Conservation (phyloP, 306 rosid genomes). For the Vigna hirtella region DNA sequence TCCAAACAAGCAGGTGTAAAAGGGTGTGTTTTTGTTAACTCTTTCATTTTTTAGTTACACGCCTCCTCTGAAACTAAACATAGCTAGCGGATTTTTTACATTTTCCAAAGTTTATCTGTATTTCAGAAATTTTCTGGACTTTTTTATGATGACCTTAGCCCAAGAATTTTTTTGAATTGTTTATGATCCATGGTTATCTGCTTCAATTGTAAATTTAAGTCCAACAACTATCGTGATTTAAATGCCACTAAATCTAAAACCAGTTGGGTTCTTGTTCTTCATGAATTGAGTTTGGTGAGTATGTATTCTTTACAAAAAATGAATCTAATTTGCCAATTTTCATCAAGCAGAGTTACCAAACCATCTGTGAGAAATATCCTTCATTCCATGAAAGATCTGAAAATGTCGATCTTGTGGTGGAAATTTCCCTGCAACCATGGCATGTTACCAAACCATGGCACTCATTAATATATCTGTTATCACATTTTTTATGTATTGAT, state of each 20-base stretch:
- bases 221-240: background rate
- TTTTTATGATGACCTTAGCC: constrained; percentile 1
- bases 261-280: background rate
- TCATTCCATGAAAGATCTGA: constrained; percentile 96
- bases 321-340: constrained; percentile 41
- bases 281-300: constrained; percentile 14
- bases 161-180: constrained; percentile 23
- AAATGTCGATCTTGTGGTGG: constrained; percentile 92
- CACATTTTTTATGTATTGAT: background rate
- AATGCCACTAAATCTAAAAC: background rate
- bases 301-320: constrained; percentile 11
- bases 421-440: constrained; percentile 96
- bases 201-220: constrained; percentile 8
- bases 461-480: background rate
- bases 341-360: constrained; percentile 81
- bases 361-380: constrained; percentile 86
- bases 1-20: background rate
- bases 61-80: background rate
- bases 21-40: background rate
- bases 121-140: constrained; percentile 12
- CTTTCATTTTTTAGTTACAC: background rate
- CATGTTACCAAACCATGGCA: constrained; percentile 78
- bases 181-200: background rate
- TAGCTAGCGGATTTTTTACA: background rate
- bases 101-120: constrained; percentile 1